A percentile compares a stretch with the other conserved stretches of the same genome.
Conservation (phyloP, 1,139 yeast genomes). For the Taphrina deformans region DNA sequence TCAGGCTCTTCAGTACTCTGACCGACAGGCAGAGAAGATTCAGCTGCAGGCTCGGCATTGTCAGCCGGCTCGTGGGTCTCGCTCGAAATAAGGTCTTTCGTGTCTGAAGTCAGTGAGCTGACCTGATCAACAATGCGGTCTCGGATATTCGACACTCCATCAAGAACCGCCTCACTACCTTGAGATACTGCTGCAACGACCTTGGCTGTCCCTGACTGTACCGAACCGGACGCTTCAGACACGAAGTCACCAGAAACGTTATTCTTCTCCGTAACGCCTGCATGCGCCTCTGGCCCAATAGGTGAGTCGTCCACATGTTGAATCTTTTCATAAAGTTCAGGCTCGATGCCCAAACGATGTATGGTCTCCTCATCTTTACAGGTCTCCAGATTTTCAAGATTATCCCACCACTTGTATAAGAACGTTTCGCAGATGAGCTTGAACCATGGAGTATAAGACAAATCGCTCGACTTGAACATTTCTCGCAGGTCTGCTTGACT, state of each 20-base stretch:
- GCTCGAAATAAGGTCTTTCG: not conserved
- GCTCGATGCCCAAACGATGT: conserved; percentile 30
- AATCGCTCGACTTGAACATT: conserved; percentile 66
- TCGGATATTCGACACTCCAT: not conserved
- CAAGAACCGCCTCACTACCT: not conserved
- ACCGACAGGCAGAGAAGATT: not conserved
- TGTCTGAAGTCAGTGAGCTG: not conserved
- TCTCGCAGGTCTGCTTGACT: conserved; percentile 61
- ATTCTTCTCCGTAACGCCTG: not conserved
- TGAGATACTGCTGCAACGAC: not conserved
- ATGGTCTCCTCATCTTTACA: conserved; percentile 45
- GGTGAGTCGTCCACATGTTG: not conserved
- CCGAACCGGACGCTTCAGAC: not conserved
- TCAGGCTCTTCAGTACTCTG: not conserved
- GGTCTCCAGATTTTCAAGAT: conserved; percentile 57
- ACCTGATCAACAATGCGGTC: not conserved
- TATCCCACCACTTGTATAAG: conserved; percentile 91
- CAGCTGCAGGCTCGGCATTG: conserved; percentile 21
- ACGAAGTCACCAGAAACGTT: not conserved
- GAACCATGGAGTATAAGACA: conserved; percentile 96
- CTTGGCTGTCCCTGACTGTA: not conserved
- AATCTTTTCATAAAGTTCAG: not conserved
- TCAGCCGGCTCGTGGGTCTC: not conserved
- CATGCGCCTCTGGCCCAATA: not conserved
- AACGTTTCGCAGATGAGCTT: conserved; percentile 89